Evolutionary conservation across 805 yeast genomes (phyloP).

Genomic region (Sporopachydermia lactativora): DNA sequence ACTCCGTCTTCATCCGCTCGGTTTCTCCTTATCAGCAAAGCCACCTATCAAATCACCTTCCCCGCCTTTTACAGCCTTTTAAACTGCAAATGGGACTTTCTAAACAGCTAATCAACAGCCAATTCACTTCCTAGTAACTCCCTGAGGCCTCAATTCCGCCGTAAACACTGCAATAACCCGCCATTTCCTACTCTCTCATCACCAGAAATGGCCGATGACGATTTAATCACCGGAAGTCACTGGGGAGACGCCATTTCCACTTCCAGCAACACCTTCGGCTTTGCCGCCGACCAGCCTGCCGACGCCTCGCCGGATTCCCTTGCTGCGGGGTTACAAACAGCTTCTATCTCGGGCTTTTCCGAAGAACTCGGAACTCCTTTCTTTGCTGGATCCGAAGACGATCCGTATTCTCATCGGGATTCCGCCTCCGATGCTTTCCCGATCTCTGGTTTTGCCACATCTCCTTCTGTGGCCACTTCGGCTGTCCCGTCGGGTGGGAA

Average conservation of each 20-base stretch:
- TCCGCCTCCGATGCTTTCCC: neutral
- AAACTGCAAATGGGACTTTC: no score
- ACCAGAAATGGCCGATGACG: constrained; percentile 33
- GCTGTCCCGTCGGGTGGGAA: neutral
- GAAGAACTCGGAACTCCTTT: constrained; percentile 3
- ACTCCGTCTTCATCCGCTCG: no score
- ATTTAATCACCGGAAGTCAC: constrained; percentile 37
- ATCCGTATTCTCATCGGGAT: neutral
- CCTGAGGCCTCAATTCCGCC: no score
- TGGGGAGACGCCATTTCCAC: constrained; percentile 44
- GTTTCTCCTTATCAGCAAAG: no score
- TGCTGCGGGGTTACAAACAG: neutral
- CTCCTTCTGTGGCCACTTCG: neutral
- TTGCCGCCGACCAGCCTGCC: constrained; percentile 11
- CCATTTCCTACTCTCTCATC: no score
- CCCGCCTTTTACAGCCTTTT: no score
- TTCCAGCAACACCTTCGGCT: constrained; percentile 20
- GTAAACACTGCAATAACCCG: no score
- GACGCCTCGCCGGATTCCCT: constrained; percentile 10
- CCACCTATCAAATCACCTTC: no score
- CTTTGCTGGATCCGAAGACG: neutral
- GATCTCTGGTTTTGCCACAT: neutral
- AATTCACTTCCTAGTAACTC: no score
- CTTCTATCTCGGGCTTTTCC: constrained; percentile 5
- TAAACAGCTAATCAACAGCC: no score